Conservation (phyloP, 164 flowering plant genomes). For the Umbellularia californica region DNA sequence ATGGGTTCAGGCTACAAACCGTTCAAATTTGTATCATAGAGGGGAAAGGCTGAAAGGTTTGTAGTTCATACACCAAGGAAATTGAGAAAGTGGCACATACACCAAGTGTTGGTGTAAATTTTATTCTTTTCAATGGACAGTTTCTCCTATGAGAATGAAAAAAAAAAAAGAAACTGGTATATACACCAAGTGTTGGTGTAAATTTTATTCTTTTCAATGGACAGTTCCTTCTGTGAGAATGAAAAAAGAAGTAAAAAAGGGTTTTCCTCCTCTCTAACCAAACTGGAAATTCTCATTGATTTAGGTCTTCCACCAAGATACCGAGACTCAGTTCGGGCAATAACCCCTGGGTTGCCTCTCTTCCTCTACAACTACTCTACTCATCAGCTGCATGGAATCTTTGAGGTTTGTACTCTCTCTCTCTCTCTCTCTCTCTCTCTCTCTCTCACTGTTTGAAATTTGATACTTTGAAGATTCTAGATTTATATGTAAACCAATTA, state of each 20-base stretch:
- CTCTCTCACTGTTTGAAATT: neutral
- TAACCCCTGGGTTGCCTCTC: slow-evolving; percentile 94
- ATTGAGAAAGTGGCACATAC: too few species aligned
- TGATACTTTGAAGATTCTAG: neutral
- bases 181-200: neutral
- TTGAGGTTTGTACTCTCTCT: slow-evolving; percentile 58
- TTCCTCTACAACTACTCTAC: slow-evolving; percentile 98
- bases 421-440: neutral
- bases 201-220: neutral
- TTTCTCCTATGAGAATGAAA: too few species aligned
- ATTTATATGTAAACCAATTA: neutral
- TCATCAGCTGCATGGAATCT: slow-evolving; percentile 96
- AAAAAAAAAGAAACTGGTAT: neutral
- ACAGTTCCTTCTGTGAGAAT: too few species aligned
- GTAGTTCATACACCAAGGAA: too few species aligned
- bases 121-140: too few species aligned
- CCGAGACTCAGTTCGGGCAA: slow-evolving; percentile 87
- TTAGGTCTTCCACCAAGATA: slow-evolving; percentile 89
- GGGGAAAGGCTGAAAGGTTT: too few species aligned
- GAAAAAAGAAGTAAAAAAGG: too few species aligned
- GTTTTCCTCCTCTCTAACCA: too few species aligned
- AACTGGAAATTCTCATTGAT: too few species aligned
- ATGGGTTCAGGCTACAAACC: too few species aligned
- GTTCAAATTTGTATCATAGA: too few species aligned
- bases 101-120: too few species aligned